Evolutionary conservation across 805 yeast species (phyloP), one percentile per base, ranked within the genome.

Genomic region (Hanseniaspora lindneri): DNA sequence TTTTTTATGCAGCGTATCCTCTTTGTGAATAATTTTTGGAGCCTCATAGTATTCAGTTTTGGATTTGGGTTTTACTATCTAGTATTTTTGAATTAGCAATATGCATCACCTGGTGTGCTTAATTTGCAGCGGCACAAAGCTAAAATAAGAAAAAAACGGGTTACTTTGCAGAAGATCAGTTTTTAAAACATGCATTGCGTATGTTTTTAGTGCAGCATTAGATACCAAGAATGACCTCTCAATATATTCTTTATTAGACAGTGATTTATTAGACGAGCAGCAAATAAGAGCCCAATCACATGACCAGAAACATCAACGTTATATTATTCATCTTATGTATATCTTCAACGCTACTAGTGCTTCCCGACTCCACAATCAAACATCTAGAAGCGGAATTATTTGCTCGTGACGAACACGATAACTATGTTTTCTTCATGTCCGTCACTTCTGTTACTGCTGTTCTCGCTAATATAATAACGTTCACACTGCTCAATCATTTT

Each of bases 11-110:
- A n/a, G n/a, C n/a, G n/a, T 37, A 8, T 5, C 6, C 11, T 16
- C 24, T 35, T 35, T 35, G 67, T 67, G 72, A 60, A 70, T 2
- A 61, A 68, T 36, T 54, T 68, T 35, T 27, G 9, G 30, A 27
- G 30, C 9, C 30, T 27, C 13, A n/a, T n/a, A n/a, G n/a, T n/a
- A n/a, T n/a, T n/a, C n/a, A n/a, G n/a, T n/a, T n/a, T n/a, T n/a
- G n/a, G n/a, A n/a, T n/a, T n/a, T n/a, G n/a, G n/a, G n/a, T n/a
- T n/a, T n/a, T n/a, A n/a, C n/a, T n/a, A n/a, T n/a, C n/a, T n/a
- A n/a, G n/a, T n/a, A n/a, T n/a, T n/a, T n/a, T n/a, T n/a, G n/a
- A n/a, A n/a, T n/a, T n/a, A n/a, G n/a, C n/a, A n/a, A n/a, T n/a
- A n/a, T n/a, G n/a, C n/a, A n/a, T n/a, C n/a, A n/a, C n/a, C n/a